Base-by-base conservation (phyloP, 208 protist genomes). In the Trypanosoma scelopori region DNA sequence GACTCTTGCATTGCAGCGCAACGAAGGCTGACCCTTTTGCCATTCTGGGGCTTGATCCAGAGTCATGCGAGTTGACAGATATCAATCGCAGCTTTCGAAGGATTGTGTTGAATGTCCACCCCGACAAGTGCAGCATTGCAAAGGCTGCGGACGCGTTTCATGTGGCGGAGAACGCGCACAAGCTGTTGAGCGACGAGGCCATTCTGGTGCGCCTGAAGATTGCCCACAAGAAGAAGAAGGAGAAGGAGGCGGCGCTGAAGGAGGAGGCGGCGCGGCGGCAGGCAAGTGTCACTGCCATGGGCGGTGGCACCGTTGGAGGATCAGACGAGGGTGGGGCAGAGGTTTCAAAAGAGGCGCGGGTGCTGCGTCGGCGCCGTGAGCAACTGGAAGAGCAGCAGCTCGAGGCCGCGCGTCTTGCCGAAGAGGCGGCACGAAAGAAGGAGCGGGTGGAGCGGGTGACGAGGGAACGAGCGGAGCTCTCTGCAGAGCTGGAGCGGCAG, bases 121-220 rank as follows among this genome's bases (percentile, higher is more conserved):
- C 91, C 12, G 91, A 96, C 68, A 96, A 96, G 85, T 96, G 91
- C 77, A 71, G 61, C 20, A 76, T 93, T 23, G 69, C 83, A 18
- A 73, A 88, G 51, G 83, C 86, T 53, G 65, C 76, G 12, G 88
- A 90, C 39, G 91, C 91, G 27, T 96, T 96, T 50, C 75, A 87
- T 48, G 76, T 85, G 5, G 91, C 85, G 6, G 87, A 96, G 64
- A 84, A 82, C 68, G 86, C 87, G 18, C 81, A 96, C 79, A 87
- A 85, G 62, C 76, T 79, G 16, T 73, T 96, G 27, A 89, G 74
- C 53, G 72, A 93, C 27, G 81, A 89, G 65, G 72, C 74, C 2
- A 70, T 91, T 13, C 74, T 96, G 42, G 70, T 81, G 27, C 74
- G 79, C 18, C 72, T 96, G 39, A 91, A 94, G 63, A 61, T 79